phyloP scores from a whole-genome alignment of 768 basidiomycete species.

The Tulasnella sp. region DNA sequence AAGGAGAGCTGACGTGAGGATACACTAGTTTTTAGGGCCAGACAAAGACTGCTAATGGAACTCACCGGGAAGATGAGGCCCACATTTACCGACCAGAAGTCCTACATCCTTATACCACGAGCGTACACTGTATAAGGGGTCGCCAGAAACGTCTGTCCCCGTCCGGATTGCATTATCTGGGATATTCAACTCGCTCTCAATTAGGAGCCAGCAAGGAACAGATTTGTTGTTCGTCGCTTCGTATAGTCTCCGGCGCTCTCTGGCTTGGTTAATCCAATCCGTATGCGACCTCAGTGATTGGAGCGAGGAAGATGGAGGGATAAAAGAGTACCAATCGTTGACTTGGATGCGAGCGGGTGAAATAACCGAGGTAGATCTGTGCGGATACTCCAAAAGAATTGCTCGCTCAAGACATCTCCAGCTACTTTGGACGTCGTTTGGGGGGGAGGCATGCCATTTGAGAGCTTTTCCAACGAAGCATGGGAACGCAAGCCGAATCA shows the following conservation, averaged over 20 bases:
- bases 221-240: background rate
- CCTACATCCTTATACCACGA: background rate
- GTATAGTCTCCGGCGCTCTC: background rate
- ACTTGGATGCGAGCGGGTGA: background rate
- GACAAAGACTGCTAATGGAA: background rate
- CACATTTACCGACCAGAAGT: background rate
- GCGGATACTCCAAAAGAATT: background rate
- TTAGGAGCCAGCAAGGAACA: background rate
- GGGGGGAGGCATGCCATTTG: background rate
- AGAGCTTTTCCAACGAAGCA: constrained; percentile 9
- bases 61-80: background rate
- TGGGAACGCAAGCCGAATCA: background rate
- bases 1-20: too few relatives aligned
- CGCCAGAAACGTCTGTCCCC: background rate
- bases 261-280: background rate
- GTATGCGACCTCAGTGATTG: background rate
- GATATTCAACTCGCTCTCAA: background rate
- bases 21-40: too few relatives aligned
- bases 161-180: background rate
- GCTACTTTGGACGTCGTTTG: background rate
- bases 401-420: background rate
- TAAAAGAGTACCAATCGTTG: background rate
- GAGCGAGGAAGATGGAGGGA: background rate
- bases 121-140: background rate
- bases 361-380: background rate